Conservation (phyloP, 768 basidiomycete species). For the Panus rudis region DNA sequence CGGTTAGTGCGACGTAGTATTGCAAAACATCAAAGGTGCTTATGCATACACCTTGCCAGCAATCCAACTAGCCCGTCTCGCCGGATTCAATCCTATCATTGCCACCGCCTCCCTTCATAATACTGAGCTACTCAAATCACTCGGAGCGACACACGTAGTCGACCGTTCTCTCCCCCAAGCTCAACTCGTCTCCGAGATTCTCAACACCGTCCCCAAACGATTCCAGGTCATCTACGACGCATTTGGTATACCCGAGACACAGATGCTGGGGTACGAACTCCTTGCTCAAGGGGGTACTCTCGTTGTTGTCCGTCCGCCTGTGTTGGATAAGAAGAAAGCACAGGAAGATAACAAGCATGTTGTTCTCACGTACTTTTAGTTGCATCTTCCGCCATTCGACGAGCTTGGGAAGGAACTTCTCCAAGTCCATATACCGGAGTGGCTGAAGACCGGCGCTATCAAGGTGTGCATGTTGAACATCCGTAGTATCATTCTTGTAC, state of each 20-base stretch:
- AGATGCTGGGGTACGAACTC: constrained; percentile 13
- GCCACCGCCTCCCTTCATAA: constrained; percentile 22
- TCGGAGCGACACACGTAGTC: constrained; percentile 25
- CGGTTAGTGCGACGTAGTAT: constrained; percentile 12
- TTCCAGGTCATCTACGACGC: constrained; percentile 20
- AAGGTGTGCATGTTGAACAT: constrained; percentile 10
- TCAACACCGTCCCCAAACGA: constrained; percentile 9
- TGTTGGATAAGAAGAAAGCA: constrained; percentile 5
- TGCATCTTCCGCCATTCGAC: constrained; percentile 5
- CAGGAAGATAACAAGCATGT: constrained; percentile 43
- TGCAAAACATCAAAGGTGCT: background rate
- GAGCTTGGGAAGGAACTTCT: constrained; percentile 13
- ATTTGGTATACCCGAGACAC: constrained; percentile 16
- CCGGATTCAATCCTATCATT: constrained; percentile 25
- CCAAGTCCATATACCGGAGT: constrained; percentile 9
- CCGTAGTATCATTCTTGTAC: background rate
- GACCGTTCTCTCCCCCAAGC: constrained; percentile 13
- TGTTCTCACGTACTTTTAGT: constrained; percentile 34
- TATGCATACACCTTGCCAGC: constrained; percentile 8
- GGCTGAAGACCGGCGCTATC: constrained; percentile 13
- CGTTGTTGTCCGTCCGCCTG: constrained; percentile 9
- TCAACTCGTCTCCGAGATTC: constrained; percentile 3
- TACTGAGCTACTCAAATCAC: constrained; percentile 15
- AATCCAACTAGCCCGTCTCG: constrained; percentile 21
- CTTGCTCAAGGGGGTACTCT: constrained; percentile 20